A percentile compares a stretch with the other conserved stretches of the same genome.
phyloP scores from a whole-genome alignment of 2,329 filamentous ascomycete genomes.

The Epichloe coenophiala region DNA sequence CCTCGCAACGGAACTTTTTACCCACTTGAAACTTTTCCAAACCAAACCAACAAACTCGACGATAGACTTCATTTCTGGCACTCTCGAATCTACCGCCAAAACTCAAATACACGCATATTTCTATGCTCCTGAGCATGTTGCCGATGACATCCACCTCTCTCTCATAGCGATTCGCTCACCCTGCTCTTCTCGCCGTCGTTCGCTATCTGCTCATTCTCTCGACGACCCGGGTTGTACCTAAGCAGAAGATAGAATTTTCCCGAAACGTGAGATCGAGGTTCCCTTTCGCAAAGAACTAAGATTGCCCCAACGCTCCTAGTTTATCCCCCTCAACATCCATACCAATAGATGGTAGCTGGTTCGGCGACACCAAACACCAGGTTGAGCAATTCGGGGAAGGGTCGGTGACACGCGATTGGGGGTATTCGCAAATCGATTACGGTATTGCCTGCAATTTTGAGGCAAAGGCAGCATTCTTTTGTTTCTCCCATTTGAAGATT shows the following conservation, averaged over 20 bases:
- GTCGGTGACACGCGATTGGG: conserved; percentile 9
- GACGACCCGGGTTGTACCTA: neutral
- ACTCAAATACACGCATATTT: neutral
- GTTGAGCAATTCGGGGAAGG: conserved; percentile 9
- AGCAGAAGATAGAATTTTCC: neutral
- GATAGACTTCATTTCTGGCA: conserved; percentile 1
- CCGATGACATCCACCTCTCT: neutral
- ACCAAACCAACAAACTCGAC: neutral
- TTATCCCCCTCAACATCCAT: neutral
- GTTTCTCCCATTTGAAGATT: neutral
- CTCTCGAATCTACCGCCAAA: conserved; percentile 1
- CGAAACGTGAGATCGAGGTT: neutral
- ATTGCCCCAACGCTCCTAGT: neutral
- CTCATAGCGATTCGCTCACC: neutral
- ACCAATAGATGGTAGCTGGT: conserved; percentile 10
- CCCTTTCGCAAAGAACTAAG: neutral
- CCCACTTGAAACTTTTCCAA: neutral
- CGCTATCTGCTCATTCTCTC: neutral
- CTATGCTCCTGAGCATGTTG: neutral
- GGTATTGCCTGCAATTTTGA: no score
- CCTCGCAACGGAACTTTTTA: neutral
- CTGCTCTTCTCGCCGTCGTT: neutral
- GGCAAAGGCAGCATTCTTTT: no score
- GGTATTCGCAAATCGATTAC: no score
- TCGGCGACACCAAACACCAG: conserved; percentile 7